Evolutionary conservation across 225 moss, liverwort and hornwort genomes (phyloP), one percentile per base, ranked within the genome.

Genomic region (Asterella californica): DNA sequence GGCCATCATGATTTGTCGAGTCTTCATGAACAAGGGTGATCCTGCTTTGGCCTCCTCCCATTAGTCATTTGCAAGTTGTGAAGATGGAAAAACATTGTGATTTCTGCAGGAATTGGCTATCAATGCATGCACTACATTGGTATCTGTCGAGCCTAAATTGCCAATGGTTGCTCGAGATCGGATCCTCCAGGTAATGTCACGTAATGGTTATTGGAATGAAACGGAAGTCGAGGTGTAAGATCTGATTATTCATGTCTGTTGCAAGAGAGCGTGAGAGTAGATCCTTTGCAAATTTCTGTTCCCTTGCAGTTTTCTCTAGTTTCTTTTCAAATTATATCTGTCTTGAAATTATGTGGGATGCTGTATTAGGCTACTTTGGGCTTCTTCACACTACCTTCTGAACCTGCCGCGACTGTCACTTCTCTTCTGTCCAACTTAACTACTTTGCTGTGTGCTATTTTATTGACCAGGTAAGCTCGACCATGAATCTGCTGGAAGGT

Each of bases 121-220:
- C 42, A 90, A 93, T 78, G 88, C 97, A 46, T 99, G 97, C 85
- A 99, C 94, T 27, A 99, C 97, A 42, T 83, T 99, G 83, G 97
- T 99, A 66, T 99, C 97, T 70, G 97, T 92, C 36, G 97, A 94
- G 89, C 97, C 97, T 18, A 99, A 90, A 83, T 87, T 99, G 74
- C 94, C 97, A 54, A 90, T 93, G 90, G 85, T 83, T 63, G 92
- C 89, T 82, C 90, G 97, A 90, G 97, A 99, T 85, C 92, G 91
- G 73, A 83, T 99, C 75, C 92, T 99, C 67, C 94, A 95, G 91
- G 97, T 99, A 79, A 29, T 27, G 62, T 70, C 55, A 48, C 18
- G 0, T 55, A 37, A 55, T 75, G 15, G 10, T 32, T 32, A 34
- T 57, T 50, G 15, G 34, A 71, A 30, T 15, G 2, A 42, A 42